These are phyloP conservation scores for Paradendryphiella salina DNA, from an alignment of 2,329 filamentous ascomycete species.

Conservation along the genomic window DNA sequence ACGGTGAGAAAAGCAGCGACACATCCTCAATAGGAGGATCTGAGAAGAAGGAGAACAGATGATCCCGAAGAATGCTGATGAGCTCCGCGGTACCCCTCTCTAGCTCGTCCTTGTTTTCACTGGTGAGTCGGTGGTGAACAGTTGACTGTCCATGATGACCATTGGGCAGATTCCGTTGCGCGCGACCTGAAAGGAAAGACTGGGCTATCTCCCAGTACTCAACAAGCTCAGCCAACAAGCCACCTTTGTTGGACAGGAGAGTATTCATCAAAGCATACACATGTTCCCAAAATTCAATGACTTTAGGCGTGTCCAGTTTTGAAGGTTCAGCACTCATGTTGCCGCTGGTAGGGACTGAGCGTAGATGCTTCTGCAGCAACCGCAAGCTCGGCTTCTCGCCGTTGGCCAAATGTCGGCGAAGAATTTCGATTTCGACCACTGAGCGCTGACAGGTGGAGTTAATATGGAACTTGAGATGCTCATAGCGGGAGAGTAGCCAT, in stretches of 20 bases:
- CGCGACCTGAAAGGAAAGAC: slow-evolving; percentile 84
- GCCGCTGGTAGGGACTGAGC: slow-evolving; percentile 69
- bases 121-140: slow-evolving; percentile 77
- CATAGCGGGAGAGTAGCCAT: slow-evolving; percentile 88
- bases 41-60: slow-evolving; percentile 78
- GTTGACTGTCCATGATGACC: slow-evolving; percentile 82
- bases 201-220: slow-evolving; percentile 94
- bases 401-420: slow-evolving; percentile 77
- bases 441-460: slow-evolving; percentile 78
- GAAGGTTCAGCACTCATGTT: slow-evolving; percentile 56
- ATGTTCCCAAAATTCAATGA: slow-evolving; percentile 93
- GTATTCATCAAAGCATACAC: slow-evolving; percentile 72
- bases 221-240: slow-evolving; percentile 83
- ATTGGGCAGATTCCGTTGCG: slow-evolving; percentile 75
- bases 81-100: slow-evolving; percentile 79
- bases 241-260: slow-evolving; percentile 73
- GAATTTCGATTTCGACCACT: slow-evolving; percentile 87
- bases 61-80: slow-evolving; percentile 79
- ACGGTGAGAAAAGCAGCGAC: slow-evolving; percentile 80
- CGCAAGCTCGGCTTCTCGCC: slow-evolving; percentile 71
- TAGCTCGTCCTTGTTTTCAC: slow-evolving; percentile 70
- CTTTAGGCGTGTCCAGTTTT: slow-evolving; percentile 74
- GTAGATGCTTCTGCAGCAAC: slow-evolving; percentile 73
- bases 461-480: slow-evolving; percentile 86
- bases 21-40: slow-evolving; percentile 90